Evolutionary conservation across 2,329 filamentous ascomycete species (phyloP).

Genomic region (Xylariaceae sp.): DNA sequence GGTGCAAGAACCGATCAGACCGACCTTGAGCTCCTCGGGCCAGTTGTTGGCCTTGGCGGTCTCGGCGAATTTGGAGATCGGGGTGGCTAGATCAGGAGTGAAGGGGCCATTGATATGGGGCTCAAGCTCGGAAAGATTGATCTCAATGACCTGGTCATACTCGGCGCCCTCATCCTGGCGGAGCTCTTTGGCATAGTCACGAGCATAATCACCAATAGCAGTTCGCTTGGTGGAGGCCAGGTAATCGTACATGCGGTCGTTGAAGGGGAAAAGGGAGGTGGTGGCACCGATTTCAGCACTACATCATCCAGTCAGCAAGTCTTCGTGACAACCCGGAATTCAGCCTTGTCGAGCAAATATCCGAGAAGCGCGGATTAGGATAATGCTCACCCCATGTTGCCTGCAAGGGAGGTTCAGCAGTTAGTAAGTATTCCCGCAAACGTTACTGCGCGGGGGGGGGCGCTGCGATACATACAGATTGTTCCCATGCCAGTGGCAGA

Average conservation of each 20-base stretch:
- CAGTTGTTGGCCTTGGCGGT: slow-evolving; percentile 91
- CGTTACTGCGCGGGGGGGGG: background rate
- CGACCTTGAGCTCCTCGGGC: slow-evolving; percentile 95
- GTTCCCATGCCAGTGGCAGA: slow-evolving; percentile 85
- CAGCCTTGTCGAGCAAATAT: too few relatives aligned
- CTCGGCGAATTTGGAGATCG: slow-evolving; percentile 95
- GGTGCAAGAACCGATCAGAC: slow-evolving; percentile 96
- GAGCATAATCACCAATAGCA: slow-evolving; percentile 85
- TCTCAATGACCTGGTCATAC: slow-evolving; percentile 94
- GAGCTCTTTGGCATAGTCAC: slow-evolving; percentile 78
- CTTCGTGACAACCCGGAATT: too few relatives aligned
- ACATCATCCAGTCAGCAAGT: slow-evolving; percentile 14
- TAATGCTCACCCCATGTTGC: slow-evolving; percentile 54
- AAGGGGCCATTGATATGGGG: slow-evolving; percentile 98
- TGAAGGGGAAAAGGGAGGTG: slow-evolving; percentile 95
- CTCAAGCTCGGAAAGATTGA: slow-evolving; percentile 92
- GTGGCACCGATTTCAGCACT: slow-evolving; percentile 73
- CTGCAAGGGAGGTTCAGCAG: slow-evolving; percentile 1
- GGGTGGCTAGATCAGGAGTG: slow-evolving; percentile 95
- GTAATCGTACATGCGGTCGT: slow-evolving; percentile 97
- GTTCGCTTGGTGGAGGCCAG: slow-evolving; percentile 83
- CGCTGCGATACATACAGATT: slow-evolving; percentile 40
- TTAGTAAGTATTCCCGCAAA: slow-evolving; percentile 2
- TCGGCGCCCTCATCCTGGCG: slow-evolving; percentile 82
- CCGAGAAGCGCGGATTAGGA: too few relatives aligned